Evolutionary conservation across 768 basidiomycete species (phyloP), one percentile per base, ranked within the genome.

Genomic region (Collybia sp.): DNA sequence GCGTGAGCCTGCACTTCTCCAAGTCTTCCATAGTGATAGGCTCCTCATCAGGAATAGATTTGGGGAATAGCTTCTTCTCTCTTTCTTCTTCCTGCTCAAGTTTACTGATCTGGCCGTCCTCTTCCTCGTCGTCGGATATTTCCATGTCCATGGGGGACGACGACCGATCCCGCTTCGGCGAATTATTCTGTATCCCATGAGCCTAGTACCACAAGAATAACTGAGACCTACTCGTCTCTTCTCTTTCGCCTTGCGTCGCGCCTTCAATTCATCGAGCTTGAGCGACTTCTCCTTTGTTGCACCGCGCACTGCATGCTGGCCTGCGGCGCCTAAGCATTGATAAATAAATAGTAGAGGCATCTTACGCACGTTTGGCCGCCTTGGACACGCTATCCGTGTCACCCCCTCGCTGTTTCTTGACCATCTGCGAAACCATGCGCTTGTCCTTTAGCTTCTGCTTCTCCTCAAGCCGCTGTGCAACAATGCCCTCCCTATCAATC

Each of bases 91-190:
- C 81, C 51, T 88, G 82, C 46, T 89, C 85, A 19, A 72, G 75
- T 54, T 82, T 83, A 34, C 73, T 81, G 47, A 89, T 84, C 60
- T 86, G 83, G 0, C 88, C 88, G 51, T 90, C 87, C 47, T 89
- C 89, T 12, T 86, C 90, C 37, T 89, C 92, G 39, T 88, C 87
- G 25, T 83, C 82, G n/a, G 85, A 87, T 19, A 84, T 85, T 40
- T 88, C 89, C 79, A 89, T 90, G 56, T 88, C 87, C 76, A 84
- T 87, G 1, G 88, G 84, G 16, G 89, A 90, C 1, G 87, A 83
- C 2, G 85, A 85, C 18, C 83, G 77, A 40, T 87, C 83, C 15
- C 80, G 78, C 57, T 80, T 80, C 3, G 83, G 82, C 11, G 84
- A 82, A 52, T 71, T 66, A 40, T 55, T 67, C 63, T 61, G 68